Conservation (phyloP, 768 basidiomycete species). For the Pleurotus tuber-regium region DNA sequence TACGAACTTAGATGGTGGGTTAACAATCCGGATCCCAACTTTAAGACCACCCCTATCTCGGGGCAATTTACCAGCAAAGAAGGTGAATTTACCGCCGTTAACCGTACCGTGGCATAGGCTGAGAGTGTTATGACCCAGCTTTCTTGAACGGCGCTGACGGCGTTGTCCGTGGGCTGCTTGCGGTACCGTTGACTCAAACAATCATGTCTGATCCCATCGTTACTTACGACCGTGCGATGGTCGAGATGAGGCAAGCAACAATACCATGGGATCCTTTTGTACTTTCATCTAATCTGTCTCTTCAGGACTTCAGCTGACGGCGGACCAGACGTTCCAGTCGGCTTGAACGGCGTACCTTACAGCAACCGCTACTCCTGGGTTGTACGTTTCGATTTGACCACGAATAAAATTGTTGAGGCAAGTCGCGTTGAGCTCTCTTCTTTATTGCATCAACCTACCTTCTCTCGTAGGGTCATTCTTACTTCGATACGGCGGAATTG, state of each 20-base stretch:
- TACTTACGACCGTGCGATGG: neutral
- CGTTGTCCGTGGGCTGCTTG: neutral
- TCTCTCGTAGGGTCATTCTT: neutral
- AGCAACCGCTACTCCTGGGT: neutral
- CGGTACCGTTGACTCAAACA: neutral
- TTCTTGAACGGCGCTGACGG: conserved; percentile 1
- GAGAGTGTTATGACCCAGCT: too few relatives aligned
- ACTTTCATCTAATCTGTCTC: neutral
- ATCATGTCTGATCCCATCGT: conserved; percentile 4
- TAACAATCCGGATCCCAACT: neutral
- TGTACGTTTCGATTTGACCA: conserved; percentile 1
- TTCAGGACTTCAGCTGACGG: neutral
- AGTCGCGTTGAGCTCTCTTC: neutral
- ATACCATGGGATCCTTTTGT: neutral
- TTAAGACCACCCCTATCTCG: conserved; percentile 2
- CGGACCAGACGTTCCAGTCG: neutral
- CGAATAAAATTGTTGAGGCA: neutral
- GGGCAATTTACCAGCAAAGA: neutral
- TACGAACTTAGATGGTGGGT: neutral
- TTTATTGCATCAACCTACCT: neutral
- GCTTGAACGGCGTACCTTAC: neutral
- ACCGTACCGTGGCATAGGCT: too few relatives aligned
- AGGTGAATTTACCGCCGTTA: too few relatives aligned
- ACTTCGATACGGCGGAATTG: neutral
- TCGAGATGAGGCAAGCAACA: neutral